Percentiles rank a stretch among this genome's conserved stretches.
These are phyloP conservation scores for Agaricales sp. DNA, from an alignment of 1,284 basidiomycete species.

Conservation along the genomic window DNA sequence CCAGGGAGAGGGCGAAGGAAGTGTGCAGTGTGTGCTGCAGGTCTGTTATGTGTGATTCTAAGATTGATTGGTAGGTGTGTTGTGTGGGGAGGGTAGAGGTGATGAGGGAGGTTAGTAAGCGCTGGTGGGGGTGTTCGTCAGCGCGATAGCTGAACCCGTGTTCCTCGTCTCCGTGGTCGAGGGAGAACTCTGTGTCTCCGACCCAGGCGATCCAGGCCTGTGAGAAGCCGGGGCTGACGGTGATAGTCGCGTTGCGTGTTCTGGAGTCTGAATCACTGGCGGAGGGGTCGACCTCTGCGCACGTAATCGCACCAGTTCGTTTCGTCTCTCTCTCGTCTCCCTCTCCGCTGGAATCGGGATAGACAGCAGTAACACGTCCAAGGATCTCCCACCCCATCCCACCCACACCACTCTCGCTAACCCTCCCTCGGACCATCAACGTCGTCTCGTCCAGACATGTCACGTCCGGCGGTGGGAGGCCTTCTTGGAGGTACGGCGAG, in stretches of 20 bases:
- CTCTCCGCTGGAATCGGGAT: background rate
- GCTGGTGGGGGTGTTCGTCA: constrained; percentile 43
- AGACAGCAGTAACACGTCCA: constrained; percentile 25
- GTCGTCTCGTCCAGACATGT: constrained; percentile 50
- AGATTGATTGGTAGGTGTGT: constrained; percentile 22
- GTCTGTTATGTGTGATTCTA: constrained; percentile 41
- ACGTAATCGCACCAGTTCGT: background rate
- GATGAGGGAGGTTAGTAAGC: constrained; percentile 31
- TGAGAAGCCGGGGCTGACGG: constrained; percentile 25
- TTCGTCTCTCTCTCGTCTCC: no score
- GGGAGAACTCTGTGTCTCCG: constrained; percentile 58
- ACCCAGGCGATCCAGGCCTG: constrained; percentile 61
- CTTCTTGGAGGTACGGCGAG: constrained; percentile 31
- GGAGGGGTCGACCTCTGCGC: background rate
- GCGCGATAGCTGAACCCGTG: constrained; percentile 54
- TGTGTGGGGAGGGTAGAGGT: constrained; percentile 17
- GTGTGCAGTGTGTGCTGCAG: constrained; percentile 29
- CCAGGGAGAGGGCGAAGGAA: constrained; percentile 47
- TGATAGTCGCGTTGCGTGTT: constrained; percentile 45
- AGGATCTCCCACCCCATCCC: constrained; percentile 67
- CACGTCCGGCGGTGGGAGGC: constrained; percentile 45
- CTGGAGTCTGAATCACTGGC: constrained; percentile 15
- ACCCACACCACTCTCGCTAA: constrained; percentile 22
- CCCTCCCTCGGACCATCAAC: constrained; percentile 44
- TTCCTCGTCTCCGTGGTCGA: constrained; percentile 45